Evolutionary conservation across 768 basidiomycete genomes (phyloP).

Genomic region (Leccinum longicurvipes): DNA sequence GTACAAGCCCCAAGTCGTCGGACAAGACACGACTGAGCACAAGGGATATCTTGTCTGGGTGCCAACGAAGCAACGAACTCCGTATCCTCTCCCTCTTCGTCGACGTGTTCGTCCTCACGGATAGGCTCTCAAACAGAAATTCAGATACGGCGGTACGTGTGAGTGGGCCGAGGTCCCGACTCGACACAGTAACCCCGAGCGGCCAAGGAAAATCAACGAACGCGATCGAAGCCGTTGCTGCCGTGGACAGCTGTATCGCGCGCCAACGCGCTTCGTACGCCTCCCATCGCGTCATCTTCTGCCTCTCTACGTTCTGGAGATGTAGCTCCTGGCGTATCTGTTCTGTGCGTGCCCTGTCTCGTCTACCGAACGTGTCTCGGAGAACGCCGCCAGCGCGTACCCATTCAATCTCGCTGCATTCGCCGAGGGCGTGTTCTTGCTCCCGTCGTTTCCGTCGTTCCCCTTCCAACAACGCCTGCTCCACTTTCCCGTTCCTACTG

Average conservation of each 20-base stretch:
- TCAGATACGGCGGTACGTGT: conserved; percentile 39
- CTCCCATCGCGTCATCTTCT: conserved; percentile 44
- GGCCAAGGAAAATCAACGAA: conserved; percentile 71
- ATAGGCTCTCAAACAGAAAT: conserved; percentile 49
- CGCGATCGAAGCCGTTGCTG: conserved; percentile 22
- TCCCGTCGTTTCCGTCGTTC: conserved; percentile 21
- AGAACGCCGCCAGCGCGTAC: conserved; percentile 57
- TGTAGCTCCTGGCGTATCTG: conserved; percentile 46
- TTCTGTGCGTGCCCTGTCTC: conserved; percentile 50
- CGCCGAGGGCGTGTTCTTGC: conserved; percentile 40
- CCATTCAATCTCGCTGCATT: conserved; percentile 56
- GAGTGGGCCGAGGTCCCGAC: conserved; percentile 31
- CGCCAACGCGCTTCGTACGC: conserved; percentile 53
- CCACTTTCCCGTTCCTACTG: neutral
- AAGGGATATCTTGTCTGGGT: conserved; percentile 58
- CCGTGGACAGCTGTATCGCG: conserved; percentile 30
- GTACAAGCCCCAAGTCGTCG: conserved; percentile 44
- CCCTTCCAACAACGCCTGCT: conserved; percentile 8
- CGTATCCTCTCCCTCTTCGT: conserved; percentile 55
- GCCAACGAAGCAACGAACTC: conserved; percentile 61
- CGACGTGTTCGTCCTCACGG: conserved; percentile 38
- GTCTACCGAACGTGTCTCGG: conserved; percentile 45
- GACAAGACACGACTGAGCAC: conserved; percentile 42
- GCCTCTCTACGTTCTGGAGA: conserved; percentile 41
- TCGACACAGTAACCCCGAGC: conserved; percentile 21